These are phyloP conservation scores for Naegleria gruberi DNA, from an alignment of 208 protist species.

Conservation along the genomic window DNA sequence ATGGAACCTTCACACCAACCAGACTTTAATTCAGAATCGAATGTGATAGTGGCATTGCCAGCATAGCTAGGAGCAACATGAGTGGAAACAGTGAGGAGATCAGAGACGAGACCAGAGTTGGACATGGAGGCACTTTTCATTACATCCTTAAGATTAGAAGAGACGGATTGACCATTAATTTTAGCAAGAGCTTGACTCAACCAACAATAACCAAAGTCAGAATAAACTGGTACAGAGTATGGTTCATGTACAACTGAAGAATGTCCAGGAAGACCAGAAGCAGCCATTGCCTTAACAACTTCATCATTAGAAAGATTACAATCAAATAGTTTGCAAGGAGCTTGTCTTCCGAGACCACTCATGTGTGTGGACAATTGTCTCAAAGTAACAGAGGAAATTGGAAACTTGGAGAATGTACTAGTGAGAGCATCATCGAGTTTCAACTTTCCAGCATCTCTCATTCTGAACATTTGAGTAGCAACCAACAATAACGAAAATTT, in stretches of 20 bases:
- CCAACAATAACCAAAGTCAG: neutral
- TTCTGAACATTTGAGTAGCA: no score
- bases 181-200: neutral
- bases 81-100: neutral
- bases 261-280: no score
- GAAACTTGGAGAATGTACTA: no score
- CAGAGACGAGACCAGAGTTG: neutral
- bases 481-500: no score
- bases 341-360: neutral
- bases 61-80: neutral
- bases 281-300: no score
- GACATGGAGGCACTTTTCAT: neutral
- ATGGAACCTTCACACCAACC: neutral
- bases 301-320: neutral
- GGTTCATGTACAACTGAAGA: no score
- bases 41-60: neutral
- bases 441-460: no score
- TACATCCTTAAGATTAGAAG: neutral
- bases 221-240: neutral
- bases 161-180: neutral
- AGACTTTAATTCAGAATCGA: no score
- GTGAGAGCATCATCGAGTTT: no score
- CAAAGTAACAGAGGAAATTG: no score
- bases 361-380: neutral
- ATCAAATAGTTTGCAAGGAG: neutral